These are phyloP conservation scores for Fusarium anthophilum DNA, from an alignment of 2,329 filamentous ascomycete genomes.

Conservation along the genomic window DNA sequence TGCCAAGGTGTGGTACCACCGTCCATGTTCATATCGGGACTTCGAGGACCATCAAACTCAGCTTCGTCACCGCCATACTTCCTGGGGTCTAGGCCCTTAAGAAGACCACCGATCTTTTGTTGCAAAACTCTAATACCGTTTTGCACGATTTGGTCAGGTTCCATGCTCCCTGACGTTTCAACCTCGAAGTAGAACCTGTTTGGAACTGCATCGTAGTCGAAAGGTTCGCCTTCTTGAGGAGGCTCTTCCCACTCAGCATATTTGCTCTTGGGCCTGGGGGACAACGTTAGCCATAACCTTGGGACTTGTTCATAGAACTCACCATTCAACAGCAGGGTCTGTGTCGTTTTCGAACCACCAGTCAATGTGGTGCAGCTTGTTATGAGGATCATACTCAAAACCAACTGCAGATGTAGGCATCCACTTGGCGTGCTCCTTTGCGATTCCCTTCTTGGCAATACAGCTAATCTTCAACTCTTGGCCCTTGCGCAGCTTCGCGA, in stretches of 20 bases:
- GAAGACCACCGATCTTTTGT: constrained; percentile 85
- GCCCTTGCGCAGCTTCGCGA: constrained; percentile 88
- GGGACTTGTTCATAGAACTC: constrained; percentile 46
- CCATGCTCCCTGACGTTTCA: constrained; percentile 86
- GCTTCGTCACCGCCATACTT: constrained; percentile 65
- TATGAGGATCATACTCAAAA: constrained; percentile 98
- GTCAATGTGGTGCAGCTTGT: constrained; percentile 91
- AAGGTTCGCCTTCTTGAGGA: constrained; percentile 81
- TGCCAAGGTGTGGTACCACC: constrained; percentile 66
- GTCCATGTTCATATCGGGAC: constrained; percentile 70
- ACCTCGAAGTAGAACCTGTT: constrained; percentile 92
- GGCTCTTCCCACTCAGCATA: constrained; percentile 84
- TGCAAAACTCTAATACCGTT: constrained; percentile 90
- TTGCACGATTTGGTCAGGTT: constrained; percentile 89
- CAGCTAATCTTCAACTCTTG: constrained; percentile 92
- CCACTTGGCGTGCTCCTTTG: constrained; percentile 99
- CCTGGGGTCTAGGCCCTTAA: constrained; percentile 63
- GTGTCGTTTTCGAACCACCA: constrained; percentile 87
- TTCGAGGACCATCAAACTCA: constrained; percentile 71
- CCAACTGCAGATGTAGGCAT: constrained; percentile 90
- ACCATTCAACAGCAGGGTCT: constrained; percentile 86
- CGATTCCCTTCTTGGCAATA: constrained; percentile 97
- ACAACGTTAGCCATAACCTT: not conserved
- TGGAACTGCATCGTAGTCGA: constrained; percentile 90
- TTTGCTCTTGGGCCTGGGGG: constrained; percentile 77